Conservation (phyloP, 768 basidiomycete genomes). For the Suillus discolor region DNA sequence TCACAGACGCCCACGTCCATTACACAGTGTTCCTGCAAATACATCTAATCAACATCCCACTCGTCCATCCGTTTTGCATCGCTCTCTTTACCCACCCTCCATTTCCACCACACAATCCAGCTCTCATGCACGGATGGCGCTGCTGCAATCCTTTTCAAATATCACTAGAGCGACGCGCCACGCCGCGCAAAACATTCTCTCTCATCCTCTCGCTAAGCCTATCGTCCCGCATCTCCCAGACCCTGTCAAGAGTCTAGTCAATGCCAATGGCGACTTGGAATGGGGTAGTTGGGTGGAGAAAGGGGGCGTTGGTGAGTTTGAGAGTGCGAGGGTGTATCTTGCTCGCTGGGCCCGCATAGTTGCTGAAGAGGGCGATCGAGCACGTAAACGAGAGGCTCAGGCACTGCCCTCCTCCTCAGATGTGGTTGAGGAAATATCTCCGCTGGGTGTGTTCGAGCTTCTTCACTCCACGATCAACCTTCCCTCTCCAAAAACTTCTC, state of each 20-base stretch:
- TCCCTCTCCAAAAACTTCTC: constrained; percentile 79
- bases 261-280: constrained; percentile 87
- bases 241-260: constrained; percentile 88
- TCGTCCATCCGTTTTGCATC: constrained; percentile 78
- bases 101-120: constrained; percentile 52
- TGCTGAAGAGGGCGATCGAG: constrained; percentile 95
- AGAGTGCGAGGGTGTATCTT: constrained; percentile 93
- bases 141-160: constrained; percentile 93
- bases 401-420: constrained; percentile 53
- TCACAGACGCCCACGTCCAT: constrained; percentile 73
- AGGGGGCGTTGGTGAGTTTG: constrained; percentile 93
- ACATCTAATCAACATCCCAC: constrained; percentile 58
- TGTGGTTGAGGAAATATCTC: constrained; percentile 64
- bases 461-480: constrained; percentile 77
- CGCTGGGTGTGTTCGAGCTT: constrained; percentile 87
- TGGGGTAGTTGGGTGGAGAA: constrained; percentile 95
- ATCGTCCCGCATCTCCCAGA: constrained; percentile 96
- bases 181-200: constrained; percentile 92
- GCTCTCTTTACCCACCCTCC: constrained; percentile 62
- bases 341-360: constrained; percentile 97
- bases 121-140: constrained; percentile 75
- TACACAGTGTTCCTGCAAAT: constrained; percentile 39
- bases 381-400: constrained; percentile 79
- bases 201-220: constrained; percentile 94
- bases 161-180: constrained; percentile 92